Base-by-base conservation (phyloP, 768 basidiomycete genomes). In the Saitozyma sp. region DNA sequence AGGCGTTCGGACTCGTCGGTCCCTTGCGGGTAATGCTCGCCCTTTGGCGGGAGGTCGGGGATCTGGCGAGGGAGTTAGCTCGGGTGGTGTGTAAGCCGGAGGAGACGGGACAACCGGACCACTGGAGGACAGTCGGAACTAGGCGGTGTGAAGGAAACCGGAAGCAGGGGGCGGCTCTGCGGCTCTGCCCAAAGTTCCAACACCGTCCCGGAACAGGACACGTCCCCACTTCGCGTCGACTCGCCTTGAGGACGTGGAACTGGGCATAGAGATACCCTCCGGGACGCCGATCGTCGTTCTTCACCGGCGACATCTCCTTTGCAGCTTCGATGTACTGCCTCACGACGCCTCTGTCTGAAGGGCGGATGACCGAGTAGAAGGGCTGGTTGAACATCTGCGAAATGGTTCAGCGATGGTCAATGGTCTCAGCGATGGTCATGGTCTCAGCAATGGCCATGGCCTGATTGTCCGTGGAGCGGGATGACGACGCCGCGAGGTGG, bases 1-100 rank as follows among this genome's bases (percentile, higher is more conserved):
- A 55, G 55, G 3, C 68, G 55, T 54, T 74, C 73, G 6, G 70
- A 69, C n/a, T 69, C 70, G 55, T 74, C 73, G 14, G 73, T 71
- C 6, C 73, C 73, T 54, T 65, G 58, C 29, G 70, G 73, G 54
- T 59, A 68, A 11, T 58, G n/a, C 20, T 65, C 61, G 11, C 64
- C 70, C 17, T 49, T 19, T 11, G 68, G 68, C n/a, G 73, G 70
- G 9, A 71, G 40, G 53, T 74, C 73, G 14, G 73, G 70, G 40
- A 74, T 71, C 73, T 67, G 59, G 17, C 19, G 46, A 42, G 29
- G 29, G 29, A 29, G 29, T 29, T 29, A 29, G 29, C 29, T 29
- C n/a, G n/a, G n/a, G n/a, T n/a, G 29, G 29, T 29, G 29, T 29
- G 29, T 29, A 29, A 29, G 29, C 29, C 29, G 29, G 29, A 29